Evolutionary conservation across 2,329 filamentous ascomycete genomes (phyloP).

Genomic region (Sporothrix schenckii): DNA sequence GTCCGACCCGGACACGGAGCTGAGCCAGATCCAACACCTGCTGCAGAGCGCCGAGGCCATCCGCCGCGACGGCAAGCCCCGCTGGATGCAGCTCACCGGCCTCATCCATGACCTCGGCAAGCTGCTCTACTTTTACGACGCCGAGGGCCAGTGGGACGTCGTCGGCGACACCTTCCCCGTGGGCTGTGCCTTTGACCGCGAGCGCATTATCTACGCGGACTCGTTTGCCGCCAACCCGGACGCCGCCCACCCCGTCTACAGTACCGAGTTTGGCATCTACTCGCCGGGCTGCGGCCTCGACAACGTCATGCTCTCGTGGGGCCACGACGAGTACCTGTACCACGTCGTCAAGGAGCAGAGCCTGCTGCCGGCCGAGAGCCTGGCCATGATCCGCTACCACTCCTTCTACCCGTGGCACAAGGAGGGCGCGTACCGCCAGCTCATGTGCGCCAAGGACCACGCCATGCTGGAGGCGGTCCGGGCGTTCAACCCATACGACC

Average conservation of each 20-base stretch:
- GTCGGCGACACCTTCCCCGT: slow-evolving; percentile 85
- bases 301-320: slow-evolving; percentile 89
- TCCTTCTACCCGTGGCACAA: slow-evolving; percentile 92
- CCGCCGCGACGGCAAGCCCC: slow-evolving; percentile 77
- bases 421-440: slow-evolving; percentile 74
- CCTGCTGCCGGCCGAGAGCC: slow-evolving; percentile 74
- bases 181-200: slow-evolving; percentile 69
- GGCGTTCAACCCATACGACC: slow-evolving; percentile 88
- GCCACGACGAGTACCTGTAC: slow-evolving; percentile 87
- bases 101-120: slow-evolving; percentile 81
- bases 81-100: slow-evolving; percentile 79
- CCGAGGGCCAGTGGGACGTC: slow-evolving; percentile 90
- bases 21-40: slow-evolving; percentile 87
- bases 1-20: slow-evolving; percentile 83
- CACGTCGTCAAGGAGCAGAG: slow-evolving; percentile 83
- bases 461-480: slow-evolving; percentile 78
- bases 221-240: slow-evolving; percentile 81
- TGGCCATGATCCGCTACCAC: slow-evolving; percentile 93
- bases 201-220: slow-evolving; percentile 77
- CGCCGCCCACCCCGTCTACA: slow-evolving; percentile 68
- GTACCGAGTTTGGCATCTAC: slow-evolving; percentile 79
- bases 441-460: slow-evolving; percentile 83
- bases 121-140: slow-evolving; percentile 77
- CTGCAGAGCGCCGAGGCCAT: slow-evolving; percentile 89
- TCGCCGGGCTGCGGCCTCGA: slow-evolving; percentile 76